These are phyloP conservation scores for Cardamine occulta DNA, from an alignment of 345 rosid genomes.

Conservation along the genomic window DNA sequence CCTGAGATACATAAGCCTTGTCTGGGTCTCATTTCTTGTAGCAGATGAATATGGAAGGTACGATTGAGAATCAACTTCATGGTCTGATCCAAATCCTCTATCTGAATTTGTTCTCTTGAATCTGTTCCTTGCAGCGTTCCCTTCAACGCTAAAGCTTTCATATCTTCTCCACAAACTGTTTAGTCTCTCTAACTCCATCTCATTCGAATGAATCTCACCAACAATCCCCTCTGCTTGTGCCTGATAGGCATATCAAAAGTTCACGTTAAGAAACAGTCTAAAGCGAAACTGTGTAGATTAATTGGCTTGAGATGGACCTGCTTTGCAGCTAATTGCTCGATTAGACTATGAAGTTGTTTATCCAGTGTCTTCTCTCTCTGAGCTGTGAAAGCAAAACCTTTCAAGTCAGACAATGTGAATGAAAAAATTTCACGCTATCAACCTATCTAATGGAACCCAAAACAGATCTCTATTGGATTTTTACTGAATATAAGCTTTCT, in stretches of 20 bases:
- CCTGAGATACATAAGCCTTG: constrained; percentile 75
- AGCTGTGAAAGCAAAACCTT: constrained; percentile 50
- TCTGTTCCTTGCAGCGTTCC: constrained; percentile 68
- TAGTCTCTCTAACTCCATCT: constrained; percentile 75
- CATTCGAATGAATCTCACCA: constrained; percentile 69
- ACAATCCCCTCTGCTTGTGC: constrained; percentile 89
- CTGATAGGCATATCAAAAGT: constrained; percentile 44
- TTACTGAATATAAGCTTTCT: constrained; percentile 13
- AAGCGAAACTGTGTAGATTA: background rate
- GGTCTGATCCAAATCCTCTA: constrained; percentile 61
- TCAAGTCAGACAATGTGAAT: constrained; percentile 9
- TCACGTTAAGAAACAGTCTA: constrained; percentile 5
- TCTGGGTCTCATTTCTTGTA: constrained; percentile 62
- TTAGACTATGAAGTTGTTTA: constrained; percentile 84
- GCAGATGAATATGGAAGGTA: constrained; percentile 63
- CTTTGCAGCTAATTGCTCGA: constrained; percentile 89
- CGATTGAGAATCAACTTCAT: constrained; percentile 48
- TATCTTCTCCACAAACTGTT: constrained; percentile 64
- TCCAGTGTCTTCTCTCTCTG: constrained; percentile 93
- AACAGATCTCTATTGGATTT: background rate
- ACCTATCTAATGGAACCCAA: constrained; percentile 2
- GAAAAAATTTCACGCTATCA: constrained; percentile 15
- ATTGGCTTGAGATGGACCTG: constrained; percentile 58
- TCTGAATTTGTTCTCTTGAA: constrained; percentile 66
- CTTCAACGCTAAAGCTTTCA: constrained; percentile 60